These are phyloP conservation scores for Diplodia mutila DNA, from an alignment of 2,329 filamentous ascomycete genomes.

Conservation along the genomic window DNA sequence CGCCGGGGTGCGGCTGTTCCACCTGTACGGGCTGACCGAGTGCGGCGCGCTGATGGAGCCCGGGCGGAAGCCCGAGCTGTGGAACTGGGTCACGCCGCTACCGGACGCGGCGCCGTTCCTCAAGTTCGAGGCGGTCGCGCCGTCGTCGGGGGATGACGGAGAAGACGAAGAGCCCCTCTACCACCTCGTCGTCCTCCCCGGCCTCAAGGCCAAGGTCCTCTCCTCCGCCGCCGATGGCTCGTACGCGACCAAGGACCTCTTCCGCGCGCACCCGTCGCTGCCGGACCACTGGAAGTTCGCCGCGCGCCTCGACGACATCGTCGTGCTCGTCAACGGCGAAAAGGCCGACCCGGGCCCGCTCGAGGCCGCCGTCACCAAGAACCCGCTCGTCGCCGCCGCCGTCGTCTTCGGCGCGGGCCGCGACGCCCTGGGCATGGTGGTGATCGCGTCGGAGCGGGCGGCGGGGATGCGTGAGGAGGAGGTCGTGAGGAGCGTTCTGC, in stretches of 20 bases:
- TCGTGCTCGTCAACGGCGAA: slow-evolving; percentile 22
- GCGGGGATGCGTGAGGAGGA: background rate
- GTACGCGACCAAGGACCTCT: slow-evolving; percentile 48
- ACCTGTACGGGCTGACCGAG: slow-evolving; percentile 56
- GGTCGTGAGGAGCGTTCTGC: background rate
- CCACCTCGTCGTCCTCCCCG: slow-evolving; percentile 34
- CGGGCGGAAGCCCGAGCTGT: slow-evolving; percentile 53
- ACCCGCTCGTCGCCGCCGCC: slow-evolving; percentile 54
- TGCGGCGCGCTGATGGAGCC: slow-evolving; percentile 66
- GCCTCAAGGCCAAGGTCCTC: slow-evolving; percentile 35
- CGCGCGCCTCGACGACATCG: background rate
- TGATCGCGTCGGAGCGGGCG: background rate
- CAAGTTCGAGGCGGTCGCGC: background rate
- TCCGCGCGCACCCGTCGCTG: background rate
- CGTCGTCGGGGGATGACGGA: background rate
- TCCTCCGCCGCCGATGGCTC: slow-evolving; percentile 46
- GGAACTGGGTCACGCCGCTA: slow-evolving; percentile 61
- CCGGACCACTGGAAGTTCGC: slow-evolving; percentile 7
- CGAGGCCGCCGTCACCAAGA: background rate
- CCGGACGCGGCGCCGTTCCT: slow-evolving; percentile 43
- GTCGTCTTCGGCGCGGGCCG: slow-evolving; percentile 56
- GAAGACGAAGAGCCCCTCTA: background rate
- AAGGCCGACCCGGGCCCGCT: slow-evolving; percentile 18
- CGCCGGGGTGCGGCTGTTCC: slow-evolving; percentile 50
- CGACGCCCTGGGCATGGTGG: slow-evolving; percentile 7